These are phyloP conservation scores for Camptophora hylomeconis DNA, from an alignment of 2,329 filamentous ascomycete genomes.

Conservation along the genomic window DNA sequence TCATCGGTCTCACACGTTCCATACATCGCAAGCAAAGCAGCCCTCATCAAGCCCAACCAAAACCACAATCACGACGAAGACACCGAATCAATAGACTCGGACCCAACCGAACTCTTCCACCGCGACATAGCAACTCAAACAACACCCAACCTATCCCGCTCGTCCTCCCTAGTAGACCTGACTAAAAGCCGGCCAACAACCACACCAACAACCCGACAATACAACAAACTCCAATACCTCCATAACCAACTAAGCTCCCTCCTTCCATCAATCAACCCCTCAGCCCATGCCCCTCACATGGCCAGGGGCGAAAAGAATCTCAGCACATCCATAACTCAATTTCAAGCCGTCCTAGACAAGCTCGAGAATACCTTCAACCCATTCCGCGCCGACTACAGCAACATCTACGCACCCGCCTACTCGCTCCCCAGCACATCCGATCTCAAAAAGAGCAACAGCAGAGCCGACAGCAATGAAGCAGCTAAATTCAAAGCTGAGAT, in stretches of 20 bases:
- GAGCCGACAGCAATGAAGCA: slow-evolving; percentile 42
- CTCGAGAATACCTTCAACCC: slow-evolving; percentile 19
- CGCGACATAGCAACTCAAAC: slow-evolving; percentile 52
- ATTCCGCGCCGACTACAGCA: slow-evolving; percentile 11
- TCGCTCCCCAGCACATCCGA: slow-evolving; percentile 22
- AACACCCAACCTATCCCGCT: slow-evolving; percentile 31
- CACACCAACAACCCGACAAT: slow-evolving; percentile 12
- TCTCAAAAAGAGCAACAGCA: slow-evolving; percentile 8
- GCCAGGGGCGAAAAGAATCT: slow-evolving; percentile 22
- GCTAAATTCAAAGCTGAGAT: slow-evolving; percentile 47
- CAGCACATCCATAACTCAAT: slow-evolving; percentile 7
- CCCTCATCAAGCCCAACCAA: slow-evolving; percentile 16
- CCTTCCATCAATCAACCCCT: slow-evolving; percentile 31
- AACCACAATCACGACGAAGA: slow-evolving; percentile 11
- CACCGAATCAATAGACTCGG: slow-evolving; percentile 34
- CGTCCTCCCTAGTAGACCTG: slow-evolving; percentile 19
- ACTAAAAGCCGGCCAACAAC: slow-evolving; percentile 4
- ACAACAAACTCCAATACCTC: slow-evolving; percentile 27
- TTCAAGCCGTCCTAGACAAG: slow-evolving; percentile 12
- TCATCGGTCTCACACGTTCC: slow-evolving; percentile 41
- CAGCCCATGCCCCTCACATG: too few species aligned
- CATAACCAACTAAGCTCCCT: slow-evolving; percentile 40
- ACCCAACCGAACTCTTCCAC: slow-evolving; percentile 52
- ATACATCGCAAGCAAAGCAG: slow-evolving; percentile 19
- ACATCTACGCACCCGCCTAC: slow-evolving; percentile 18